These are phyloP conservation scores for Kwoniella botswanensis DNA, from an alignment of 768 basidiomycete species.

Conservation along the genomic window DNA sequence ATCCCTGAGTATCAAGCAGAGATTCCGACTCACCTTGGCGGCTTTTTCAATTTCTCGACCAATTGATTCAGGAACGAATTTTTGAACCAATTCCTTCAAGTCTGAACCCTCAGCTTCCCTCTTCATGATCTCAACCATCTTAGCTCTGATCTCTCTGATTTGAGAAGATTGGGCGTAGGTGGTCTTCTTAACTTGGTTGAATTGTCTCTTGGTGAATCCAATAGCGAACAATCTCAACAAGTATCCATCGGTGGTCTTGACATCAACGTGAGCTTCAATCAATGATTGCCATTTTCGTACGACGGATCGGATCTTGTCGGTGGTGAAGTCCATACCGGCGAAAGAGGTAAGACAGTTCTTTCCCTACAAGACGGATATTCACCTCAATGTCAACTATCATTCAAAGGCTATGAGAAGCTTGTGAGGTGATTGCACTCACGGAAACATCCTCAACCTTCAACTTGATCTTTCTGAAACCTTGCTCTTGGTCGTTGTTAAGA, in stretches of 20 bases:
- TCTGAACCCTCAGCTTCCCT: slow-evolving; percentile 94
- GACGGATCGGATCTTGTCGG: slow-evolving; percentile 98
- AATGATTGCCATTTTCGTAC: slow-evolving; percentile 99
- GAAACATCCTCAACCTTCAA: slow-evolving; percentile 78
- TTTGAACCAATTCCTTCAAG: slow-evolving; percentile 87
- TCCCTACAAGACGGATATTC: slow-evolving; percentile 69
- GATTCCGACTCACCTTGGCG: slow-evolving; percentile 58
- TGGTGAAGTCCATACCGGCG: slow-evolving; percentile 99
- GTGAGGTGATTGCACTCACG: slow-evolving; percentile 28
- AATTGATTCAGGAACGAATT: slow-evolving; percentile 98
- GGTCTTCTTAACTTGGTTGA: slow-evolving; percentile 96
- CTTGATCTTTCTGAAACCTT: slow-evolving; percentile 99
- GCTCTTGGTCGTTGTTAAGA: slow-evolving; percentile 99
- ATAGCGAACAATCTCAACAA: slow-evolving; percentile 98
- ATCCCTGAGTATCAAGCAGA: no score
- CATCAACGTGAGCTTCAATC: slow-evolving; percentile 98
- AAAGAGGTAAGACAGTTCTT: slow-evolving; percentile 99
- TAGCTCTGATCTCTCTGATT: slow-evolving; percentile 95
- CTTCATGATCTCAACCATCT: slow-evolving; percentile 86
- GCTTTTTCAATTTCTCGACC: slow-evolving; percentile 99
- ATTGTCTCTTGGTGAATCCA: slow-evolving; percentile 97
- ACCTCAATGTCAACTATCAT: not conserved
- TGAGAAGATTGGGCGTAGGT: slow-evolving; percentile 96
- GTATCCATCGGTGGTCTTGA: slow-evolving; percentile 99
- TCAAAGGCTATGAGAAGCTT: not conserved